phyloP scores from a whole-genome alignment of 1,284 basidiomycete genomes.

The Cystobasidium pallidum region DNA sequence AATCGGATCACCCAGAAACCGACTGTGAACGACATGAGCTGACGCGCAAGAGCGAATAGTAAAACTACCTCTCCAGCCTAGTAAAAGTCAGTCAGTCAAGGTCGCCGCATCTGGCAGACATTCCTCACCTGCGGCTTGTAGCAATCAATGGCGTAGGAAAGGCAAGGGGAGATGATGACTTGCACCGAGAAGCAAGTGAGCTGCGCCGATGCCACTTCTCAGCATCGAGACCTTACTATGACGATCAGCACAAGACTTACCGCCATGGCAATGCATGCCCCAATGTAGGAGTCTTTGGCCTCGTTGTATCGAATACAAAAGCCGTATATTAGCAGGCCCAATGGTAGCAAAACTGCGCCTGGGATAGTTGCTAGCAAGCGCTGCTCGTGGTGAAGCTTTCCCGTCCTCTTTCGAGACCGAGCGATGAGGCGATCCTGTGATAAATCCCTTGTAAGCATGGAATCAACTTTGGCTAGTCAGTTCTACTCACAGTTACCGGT shows the following conservation, averaged over 20 bases:
- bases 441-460: neutral
- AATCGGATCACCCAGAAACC: constrained; percentile 39
- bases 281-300: constrained; percentile 23
- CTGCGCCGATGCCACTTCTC: neutral
- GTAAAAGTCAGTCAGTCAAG: neutral
- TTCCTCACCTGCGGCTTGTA: constrained; percentile 34
- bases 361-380: constrained; percentile 27
- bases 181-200: constrained; percentile 42
- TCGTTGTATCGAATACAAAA: constrained; percentile 38
- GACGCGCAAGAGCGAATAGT: constrained; percentile 11
- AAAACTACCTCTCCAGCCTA: constrained; percentile 37
- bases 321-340: constrained; percentile 41
- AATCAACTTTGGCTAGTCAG: neutral
- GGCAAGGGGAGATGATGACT: constrained; percentile 28
- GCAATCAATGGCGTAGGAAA: constrained; percentile 32
- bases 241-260: constrained; percentile 1
- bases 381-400: constrained; percentile 32
- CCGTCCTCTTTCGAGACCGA: constrained; percentile 19
- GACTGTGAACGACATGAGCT: constrained; percentile 35
- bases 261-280: constrained; percentile 34
- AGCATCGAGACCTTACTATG: neutral
- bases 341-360: constrained; percentile 34
- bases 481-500: constrained; percentile 27
- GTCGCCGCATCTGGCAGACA: neutral
- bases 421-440: constrained; percentile 32